These are phyloP conservation scores for Moelleriella libera DNA, from an alignment of 2,329 filamentous ascomycete genomes.

Conservation along the genomic window DNA sequence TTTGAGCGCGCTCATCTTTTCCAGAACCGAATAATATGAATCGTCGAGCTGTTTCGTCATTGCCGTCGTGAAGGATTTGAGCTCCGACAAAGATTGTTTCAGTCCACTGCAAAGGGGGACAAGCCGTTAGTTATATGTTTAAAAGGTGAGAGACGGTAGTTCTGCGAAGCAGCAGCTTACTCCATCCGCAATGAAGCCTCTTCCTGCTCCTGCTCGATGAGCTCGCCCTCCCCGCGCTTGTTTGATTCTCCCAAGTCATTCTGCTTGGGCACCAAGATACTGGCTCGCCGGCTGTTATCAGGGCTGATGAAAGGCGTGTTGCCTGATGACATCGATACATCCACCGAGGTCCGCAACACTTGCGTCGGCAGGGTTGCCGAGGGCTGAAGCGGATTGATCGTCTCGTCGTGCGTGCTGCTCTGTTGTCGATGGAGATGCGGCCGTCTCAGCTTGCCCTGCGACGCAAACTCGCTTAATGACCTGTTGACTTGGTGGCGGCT, in stretches of 20 bases:
- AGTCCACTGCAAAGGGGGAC: constrained; percentile 26
- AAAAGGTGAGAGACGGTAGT: background rate
- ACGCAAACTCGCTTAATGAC: constrained; percentile 39
- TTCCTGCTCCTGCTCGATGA: constrained; percentile 20
- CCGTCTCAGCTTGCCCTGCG: constrained; percentile 29
- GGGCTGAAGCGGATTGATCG: constrained; percentile 6
- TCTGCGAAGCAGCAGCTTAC: constrained; percentile 11
- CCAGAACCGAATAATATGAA: constrained; percentile 59
- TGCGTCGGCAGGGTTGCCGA: constrained; percentile 8
- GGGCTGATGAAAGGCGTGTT: constrained; percentile 28
- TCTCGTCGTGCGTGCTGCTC: constrained; percentile 14
- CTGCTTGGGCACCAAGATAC: constrained; percentile 21
- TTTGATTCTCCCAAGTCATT: constrained; percentile 25
- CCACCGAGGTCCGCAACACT: constrained; percentile 24
- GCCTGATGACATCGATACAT: constrained; percentile 29
- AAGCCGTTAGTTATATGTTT: background rate
- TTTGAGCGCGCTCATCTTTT: constrained; percentile 51
- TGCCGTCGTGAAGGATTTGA: constrained; percentile 45
- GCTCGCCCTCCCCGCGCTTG: constrained; percentile 27
- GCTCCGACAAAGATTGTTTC: constrained; percentile 33
- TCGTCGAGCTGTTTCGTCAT: constrained; percentile 56
- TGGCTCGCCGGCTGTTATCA: constrained; percentile 27
- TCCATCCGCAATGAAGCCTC: constrained; percentile 16
- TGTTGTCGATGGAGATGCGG: constrained; percentile 18
- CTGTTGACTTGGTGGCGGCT: constrained; percentile 38